Evolutionary conservation across 305 asterid species (phyloP).

Genomic region (Fraxinus angustifolia): DNA sequence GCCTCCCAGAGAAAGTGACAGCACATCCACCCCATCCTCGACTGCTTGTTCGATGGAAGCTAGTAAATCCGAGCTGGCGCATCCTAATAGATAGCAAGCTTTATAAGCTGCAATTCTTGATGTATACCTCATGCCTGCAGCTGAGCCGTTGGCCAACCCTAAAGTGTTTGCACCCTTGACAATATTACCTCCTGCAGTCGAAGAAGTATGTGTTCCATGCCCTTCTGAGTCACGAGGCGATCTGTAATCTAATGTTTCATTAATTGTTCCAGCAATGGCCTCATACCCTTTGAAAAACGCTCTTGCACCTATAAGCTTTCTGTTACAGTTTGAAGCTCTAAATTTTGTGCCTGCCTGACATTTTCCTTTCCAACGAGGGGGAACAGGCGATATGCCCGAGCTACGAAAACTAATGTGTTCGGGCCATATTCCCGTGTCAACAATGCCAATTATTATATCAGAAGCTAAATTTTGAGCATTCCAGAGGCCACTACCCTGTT

Average conservation of each 20-base stretch:
- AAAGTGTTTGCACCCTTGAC: constrained; percentile 46
- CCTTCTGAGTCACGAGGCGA: constrained; percentile 66
- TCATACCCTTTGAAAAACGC: constrained; percentile 63
- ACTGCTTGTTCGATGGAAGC: constrained; percentile 74
- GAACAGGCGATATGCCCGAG: constrained; percentile 36
- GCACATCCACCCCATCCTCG: constrained; percentile 58
- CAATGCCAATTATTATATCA: constrained; percentile 62
- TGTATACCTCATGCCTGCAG: constrained; percentile 55
- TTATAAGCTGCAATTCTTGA: constrained; percentile 72
- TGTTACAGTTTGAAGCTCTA: constrained; percentile 48
- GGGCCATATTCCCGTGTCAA: constrained; percentile 82
- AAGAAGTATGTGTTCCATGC: constrained; percentile 75
- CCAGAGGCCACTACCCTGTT: constrained; percentile 57
- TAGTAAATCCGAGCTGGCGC: constrained; percentile 52
- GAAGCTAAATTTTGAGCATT: constrained; percentile 44
- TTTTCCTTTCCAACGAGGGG: constrained; percentile 64
- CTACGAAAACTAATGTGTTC: constrained; percentile 55
- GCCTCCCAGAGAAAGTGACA: constrained; percentile 69
- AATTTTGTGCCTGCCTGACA: constrained; percentile 53
- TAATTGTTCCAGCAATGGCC: constrained; percentile 48
- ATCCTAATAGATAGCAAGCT: constrained; percentile 52
- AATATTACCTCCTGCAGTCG: constrained; percentile 61
- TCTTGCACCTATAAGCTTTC: constrained; percentile 60
- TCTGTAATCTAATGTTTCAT: constrained; percentile 49
- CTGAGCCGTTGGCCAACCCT: constrained; percentile 56